Conservation (phyloP, 345 rosid genomes). For the Aquilaria malaccensis region DNA sequence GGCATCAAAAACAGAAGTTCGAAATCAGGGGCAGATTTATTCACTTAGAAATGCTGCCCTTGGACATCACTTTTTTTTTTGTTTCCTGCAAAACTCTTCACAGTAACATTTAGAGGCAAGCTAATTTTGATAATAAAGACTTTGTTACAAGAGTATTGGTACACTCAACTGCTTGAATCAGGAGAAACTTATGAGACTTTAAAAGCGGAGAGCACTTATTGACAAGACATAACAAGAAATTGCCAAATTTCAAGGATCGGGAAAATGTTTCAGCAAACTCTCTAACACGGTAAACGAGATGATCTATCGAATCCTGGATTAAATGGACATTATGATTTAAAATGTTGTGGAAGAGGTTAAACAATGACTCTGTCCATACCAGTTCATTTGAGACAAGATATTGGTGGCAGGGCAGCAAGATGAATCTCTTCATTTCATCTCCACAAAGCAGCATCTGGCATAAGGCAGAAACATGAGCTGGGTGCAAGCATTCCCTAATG, state of each 20-base stretch:
- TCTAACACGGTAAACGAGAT: conserved; percentile 30
- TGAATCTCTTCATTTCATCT: conserved; percentile 33
- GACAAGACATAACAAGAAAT: conserved; percentile 27
- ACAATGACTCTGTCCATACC: conserved; percentile 66
- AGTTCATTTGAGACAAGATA: conserved; percentile 41
- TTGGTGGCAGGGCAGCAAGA: conserved; percentile 53
- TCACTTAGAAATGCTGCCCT: too few species aligned
- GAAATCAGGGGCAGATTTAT: too few species aligned
- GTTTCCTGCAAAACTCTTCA: not conserved
- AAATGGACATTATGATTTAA: conserved; percentile 46
- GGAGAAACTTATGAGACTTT: conserved; percentile 25
- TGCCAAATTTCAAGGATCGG: conserved; percentile 61
- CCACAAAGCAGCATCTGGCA: conserved; percentile 64
- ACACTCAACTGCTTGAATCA: conserved; percentile 46
- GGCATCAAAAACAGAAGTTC: too few species aligned
- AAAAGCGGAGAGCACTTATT: conserved; percentile 37
- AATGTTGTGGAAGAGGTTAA: conserved; percentile 52
- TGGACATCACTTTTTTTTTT: too few species aligned
- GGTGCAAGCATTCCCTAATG: conserved; percentile 67
- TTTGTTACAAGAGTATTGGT: conserved; percentile 66
- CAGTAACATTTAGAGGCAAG: conserved; percentile 5
- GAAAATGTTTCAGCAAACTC: conserved; percentile 35
- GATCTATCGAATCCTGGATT: conserved; percentile 55
- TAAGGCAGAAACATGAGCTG: conserved; percentile 65
- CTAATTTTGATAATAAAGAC: conserved; percentile 52